phyloP scores from a whole-genome alignment of 345 rosid species.

The Boechera stricta region DNA sequence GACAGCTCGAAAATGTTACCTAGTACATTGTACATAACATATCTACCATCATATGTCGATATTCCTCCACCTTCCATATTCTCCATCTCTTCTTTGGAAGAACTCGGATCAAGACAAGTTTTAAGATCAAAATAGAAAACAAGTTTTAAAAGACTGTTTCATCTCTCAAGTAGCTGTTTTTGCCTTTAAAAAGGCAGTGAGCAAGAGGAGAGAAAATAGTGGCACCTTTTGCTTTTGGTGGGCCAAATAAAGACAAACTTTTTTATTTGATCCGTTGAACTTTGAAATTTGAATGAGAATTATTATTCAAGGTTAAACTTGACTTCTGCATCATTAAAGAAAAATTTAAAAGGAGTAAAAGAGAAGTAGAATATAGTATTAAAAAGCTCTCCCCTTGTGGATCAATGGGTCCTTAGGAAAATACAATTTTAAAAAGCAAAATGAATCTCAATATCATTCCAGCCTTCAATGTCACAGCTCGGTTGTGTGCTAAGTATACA shows the following conservation, averaged over 20 bases:
- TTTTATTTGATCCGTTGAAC: constrained; percentile 26
- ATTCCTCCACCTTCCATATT: constrained; percentile 52
- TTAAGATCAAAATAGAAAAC: neutral
- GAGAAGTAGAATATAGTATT: neutral
- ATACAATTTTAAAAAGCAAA: neutral
- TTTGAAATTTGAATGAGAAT: constrained; percentile 45
- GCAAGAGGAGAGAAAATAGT: constrained; percentile 19
- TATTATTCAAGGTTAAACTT: constrained; percentile 12
- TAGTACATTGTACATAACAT: constrained; percentile 63
- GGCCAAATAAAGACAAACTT: constrained; percentile 35
- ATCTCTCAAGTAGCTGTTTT: constrained; percentile 21
- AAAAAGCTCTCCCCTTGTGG: constrained; percentile 6
- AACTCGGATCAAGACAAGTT: constrained; percentile 28
- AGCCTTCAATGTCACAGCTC: neutral
- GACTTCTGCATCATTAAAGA: constrained; percentile 22
- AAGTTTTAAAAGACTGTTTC: constrained; percentile 34
- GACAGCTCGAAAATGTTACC: constrained; percentile 73
- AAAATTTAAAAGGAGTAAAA: neutral
- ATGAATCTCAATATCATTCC: neutral
- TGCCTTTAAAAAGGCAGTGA: constrained; percentile 21
- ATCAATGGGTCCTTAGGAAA: constrained; percentile 1
- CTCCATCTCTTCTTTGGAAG: constrained; percentile 44
- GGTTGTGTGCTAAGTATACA: neutral
- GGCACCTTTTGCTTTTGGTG: constrained; percentile 42
- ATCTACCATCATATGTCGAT: constrained; percentile 54